phyloP scores from a whole-genome alignment of 2,329 filamentous ascomycete species.

The Laburnicola sp. region DNA sequence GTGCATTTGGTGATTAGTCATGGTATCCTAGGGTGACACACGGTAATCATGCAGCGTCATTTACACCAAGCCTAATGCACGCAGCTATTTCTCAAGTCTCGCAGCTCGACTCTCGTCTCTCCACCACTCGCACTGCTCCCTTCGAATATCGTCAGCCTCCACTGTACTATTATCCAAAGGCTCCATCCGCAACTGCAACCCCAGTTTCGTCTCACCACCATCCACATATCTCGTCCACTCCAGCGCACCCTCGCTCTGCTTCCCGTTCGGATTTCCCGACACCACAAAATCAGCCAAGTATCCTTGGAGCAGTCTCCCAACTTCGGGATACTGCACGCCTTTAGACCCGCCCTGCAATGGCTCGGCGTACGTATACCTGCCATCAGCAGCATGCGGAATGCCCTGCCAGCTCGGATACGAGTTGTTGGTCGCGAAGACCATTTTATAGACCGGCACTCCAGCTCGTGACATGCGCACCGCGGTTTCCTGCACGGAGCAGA shows the following conservation, averaged over 20 bases:
- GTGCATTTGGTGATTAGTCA: too few species aligned
- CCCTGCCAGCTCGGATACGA: conserved; percentile 25
- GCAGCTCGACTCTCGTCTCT: conserved; percentile 20
- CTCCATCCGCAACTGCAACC: conserved; percentile 28
- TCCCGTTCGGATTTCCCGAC: conserved; percentile 45
- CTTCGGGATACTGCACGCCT: conserved; percentile 42
- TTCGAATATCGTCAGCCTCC: conserved; percentile 30
- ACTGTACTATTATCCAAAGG: conserved; percentile 29
- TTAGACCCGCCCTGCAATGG: conserved; percentile 50
- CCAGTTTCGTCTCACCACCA: conserved; percentile 13
- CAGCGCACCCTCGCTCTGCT: conserved; percentile 24
- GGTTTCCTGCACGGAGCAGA: conserved; percentile 52
- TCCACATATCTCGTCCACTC: conserved; percentile 47
- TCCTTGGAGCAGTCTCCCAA: conserved; percentile 45
- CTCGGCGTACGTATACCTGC: conserved; percentile 52
- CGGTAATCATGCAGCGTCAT: too few species aligned
- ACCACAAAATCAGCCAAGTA: conserved; percentile 49
- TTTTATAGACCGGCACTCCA: conserved; percentile 35
- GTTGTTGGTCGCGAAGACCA: conserved; percentile 26
- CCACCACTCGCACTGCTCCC: conserved; percentile 36
- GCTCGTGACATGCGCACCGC: conserved; percentile 44
- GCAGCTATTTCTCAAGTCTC: conserved; percentile 29
- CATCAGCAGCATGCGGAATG: conserved; percentile 29
- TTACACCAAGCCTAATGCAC: too few species aligned
- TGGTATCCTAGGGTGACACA: too few species aligned